Evolutionary conservation across 768 basidiomycete species (phyloP), one percentile per base, ranked within the genome.

Genomic region (Calocybe gangraenosa): DNA sequence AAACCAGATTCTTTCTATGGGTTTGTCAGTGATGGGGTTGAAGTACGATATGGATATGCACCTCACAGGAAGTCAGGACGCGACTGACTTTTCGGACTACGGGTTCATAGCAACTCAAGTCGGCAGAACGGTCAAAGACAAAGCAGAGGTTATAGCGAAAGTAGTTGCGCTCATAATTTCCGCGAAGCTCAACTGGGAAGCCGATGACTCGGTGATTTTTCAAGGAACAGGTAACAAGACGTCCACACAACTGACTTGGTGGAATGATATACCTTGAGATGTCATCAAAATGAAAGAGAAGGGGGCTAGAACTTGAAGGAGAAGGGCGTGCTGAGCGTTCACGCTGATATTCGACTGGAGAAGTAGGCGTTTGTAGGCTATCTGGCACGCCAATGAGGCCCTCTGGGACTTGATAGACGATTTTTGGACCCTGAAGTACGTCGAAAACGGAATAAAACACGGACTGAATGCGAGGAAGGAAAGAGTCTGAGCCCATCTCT

Each of bases 361-460:
- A 37, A 55, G 56, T 37, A 4, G 68, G 64, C 5, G 75, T 72
- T 3, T 67, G 70, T 11, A 71, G 64, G 15, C 69, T 70, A 17
- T 70, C 46, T 31, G 68, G 67, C 15, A 58, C 57, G 48, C 49
- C 76, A 50, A 95, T 90, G 40, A 92, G 80, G 35, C 84, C 90
- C 61, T 96, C 95, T 1, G 95, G 95, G 6, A 96, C 92, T 66
- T 98, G 94, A 57, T 87, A 87, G 3, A 91, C 82, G 37, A 98
- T 87, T 58, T 89, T 89, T 2, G 92, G 89, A 2, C 96, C 95
- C 44, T 86, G 80, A 4, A 67, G 69, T 30, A 84, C 75, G 65
- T 98, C 92, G 61, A 99, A 98, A 11, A 87, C 82, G 3, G 94
- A 86, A 58, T 96, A 97, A 70, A 98, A 97, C 11, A 95, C 86